phyloP scores from a whole-genome alignment of 176 grass and related monocot genomes.

The Phragmites australis region DNA sequence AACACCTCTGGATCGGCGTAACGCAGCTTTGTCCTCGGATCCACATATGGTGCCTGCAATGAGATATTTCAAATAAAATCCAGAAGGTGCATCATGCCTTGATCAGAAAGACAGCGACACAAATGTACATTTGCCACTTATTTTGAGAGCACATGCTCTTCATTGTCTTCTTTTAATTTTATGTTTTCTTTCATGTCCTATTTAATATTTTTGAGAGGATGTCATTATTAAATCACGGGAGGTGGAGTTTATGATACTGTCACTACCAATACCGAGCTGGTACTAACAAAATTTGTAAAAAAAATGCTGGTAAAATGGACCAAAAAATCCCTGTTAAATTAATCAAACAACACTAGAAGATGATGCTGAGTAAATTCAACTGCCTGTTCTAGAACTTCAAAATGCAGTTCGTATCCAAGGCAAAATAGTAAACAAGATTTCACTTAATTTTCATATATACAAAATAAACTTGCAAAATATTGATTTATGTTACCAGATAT shows the following conservation, averaged over 20 bases:
- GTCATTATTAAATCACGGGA: background rate
- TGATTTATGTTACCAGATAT: too few species aligned
- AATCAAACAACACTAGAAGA: too few species aligned
- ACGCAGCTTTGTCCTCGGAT: slow-evolving; percentile 85
- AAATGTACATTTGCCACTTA: background rate
- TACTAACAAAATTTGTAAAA: background rate
- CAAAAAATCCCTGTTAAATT: background rate
- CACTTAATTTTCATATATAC: too few species aligned
- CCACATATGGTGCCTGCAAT: slow-evolving; percentile 75
- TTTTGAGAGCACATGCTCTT: too few species aligned
- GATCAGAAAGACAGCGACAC: too few species aligned
- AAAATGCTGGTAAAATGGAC: background rate
- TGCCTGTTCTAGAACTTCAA: background rate
- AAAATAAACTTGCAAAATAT: too few species aligned
- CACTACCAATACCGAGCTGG: background rate
- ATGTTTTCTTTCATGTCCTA: background rate
- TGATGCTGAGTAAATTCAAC: background rate
- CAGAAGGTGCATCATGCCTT: too few species aligned
- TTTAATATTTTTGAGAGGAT: too few species aligned
- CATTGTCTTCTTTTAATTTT: background rate
- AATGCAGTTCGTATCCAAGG: background rate
- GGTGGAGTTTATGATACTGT: background rate
- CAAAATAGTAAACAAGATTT: too few species aligned
- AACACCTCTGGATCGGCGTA: slow-evolving; percentile 81
- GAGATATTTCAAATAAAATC: background rate